Conservation (phyloP, 1,139 yeast species). For the Geotrichum siamense region DNA sequence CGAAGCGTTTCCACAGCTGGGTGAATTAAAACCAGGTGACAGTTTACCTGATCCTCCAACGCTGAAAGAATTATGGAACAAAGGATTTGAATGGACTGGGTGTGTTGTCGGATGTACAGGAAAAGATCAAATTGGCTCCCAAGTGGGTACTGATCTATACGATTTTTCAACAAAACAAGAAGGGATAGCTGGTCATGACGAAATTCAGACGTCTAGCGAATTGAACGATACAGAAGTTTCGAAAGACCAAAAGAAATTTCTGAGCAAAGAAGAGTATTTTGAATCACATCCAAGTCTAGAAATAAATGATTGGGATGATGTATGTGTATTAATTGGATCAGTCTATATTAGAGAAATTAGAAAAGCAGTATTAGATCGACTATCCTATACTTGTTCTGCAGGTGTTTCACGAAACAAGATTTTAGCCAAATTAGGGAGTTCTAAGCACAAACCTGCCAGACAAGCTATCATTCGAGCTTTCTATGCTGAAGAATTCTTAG, state of each 20-base stretch:
- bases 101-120: slow-evolving; percentile 20
- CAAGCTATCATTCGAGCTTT: slow-evolving; percentile 64
- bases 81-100: slow-evolving; percentile 34
- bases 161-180: slow-evolving; percentile 16
- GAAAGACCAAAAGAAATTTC: neutral
- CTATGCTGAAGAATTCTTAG: slow-evolving; percentile 47
- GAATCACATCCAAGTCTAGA: slow-evolving; percentile 7
- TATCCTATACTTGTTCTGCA: slow-evolving; percentile 85
- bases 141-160: slow-evolving; percentile 17
- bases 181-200: no score
- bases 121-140: slow-evolving; percentile 24
- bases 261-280: neutral
- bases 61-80: slow-evolving; percentile 34
- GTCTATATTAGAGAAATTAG: slow-evolving; percentile 50
- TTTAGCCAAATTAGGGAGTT: slow-evolving; percentile 85
- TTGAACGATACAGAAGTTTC: neutral
- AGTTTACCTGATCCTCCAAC: slow-evolving; percentile 40
- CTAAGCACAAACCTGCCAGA: slow-evolving; percentile 72
- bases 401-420: slow-evolving; percentile 74
- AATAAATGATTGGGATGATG: slow-evolving; percentile 77
- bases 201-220: no score
- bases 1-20: slow-evolving; percentile 36
- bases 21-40: slow-evolving; percentile 27
- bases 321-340: slow-evolving; percentile 61
- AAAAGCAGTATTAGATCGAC: slow-evolving; percentile 41